Base-by-base conservation (phyloP, 805 yeast genomes). In the Zygotorulaspora sp. region DNA sequence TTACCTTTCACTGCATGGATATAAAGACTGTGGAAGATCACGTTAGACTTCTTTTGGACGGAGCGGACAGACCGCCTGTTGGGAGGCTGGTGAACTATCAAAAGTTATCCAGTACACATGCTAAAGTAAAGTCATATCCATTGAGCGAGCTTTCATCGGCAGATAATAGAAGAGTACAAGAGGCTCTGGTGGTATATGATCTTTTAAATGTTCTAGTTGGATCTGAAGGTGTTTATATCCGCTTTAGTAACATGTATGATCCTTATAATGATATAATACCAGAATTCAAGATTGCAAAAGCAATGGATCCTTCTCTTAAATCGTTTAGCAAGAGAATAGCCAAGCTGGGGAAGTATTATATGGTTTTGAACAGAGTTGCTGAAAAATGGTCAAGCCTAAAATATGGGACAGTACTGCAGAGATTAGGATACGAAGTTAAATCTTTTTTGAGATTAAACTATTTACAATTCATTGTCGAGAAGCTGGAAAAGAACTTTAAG, bases 331-430 rank as follows among this genome's bases (percentile, higher is more conserved):
- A 75, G 49, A 69, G 76, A 36, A 59, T 88, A 17, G 71, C 77
- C 9, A 71, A 68, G 33, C 64, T 72, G 31, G 95, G 95, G 0
- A 78, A 78, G 45, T 70, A 72, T 57, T 83, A 74, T 53, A 64
- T 71, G 18, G 75, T 80, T 1, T 63, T 92, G 36, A 58, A 59
- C 6, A 66, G 74, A 10, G 88, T 86, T 51, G 66, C 76, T 3
- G 84, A 81, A 44, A 50, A 63, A 12, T 86, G 82, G 60, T 67
- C 54, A 2, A 57, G 79, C 45, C 64, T 65, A 17, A 64, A 67
- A 4, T 77, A 74, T 53, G 98, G 98, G 0, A 72, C 74, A 36
- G 80, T 83, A 1, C 69, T 83, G 37, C 95, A 88, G 49, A 73
- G 83, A 3, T 62, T 92, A 5, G 84, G 92, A 43, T 69, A 63